Percentiles rank a stretch among this genome's conserved stretches.
Conservation (phyloP, 805 yeast genomes). For the Dipodascopsis tothii region DNA sequence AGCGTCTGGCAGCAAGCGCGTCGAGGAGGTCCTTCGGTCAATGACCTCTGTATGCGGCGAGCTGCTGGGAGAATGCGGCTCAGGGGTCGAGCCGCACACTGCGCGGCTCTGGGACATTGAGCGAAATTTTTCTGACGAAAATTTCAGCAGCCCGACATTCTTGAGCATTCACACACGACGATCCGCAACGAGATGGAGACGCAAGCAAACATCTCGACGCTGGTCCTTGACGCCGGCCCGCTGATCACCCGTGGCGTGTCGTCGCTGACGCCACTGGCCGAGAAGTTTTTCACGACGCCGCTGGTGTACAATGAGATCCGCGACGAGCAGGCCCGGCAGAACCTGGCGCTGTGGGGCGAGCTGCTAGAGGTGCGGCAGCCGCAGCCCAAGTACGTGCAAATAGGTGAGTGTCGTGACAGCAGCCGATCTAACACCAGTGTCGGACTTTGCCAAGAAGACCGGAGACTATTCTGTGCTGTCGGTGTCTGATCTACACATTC, state of each 20-base stretch:
- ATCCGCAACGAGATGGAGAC: neutral
- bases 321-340: conserved; percentile 77
- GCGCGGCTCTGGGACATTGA: no score
- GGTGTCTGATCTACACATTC: conserved; percentile 81
- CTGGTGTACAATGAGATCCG: conserved; percentile 80
- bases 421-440: conserved; percentile 37
- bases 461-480: conserved; percentile 89
- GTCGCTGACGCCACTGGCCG: conserved; percentile 61
- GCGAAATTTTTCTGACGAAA: no score
- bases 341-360: conserved; percentile 75
- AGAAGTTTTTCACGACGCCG: conserved; percentile 77
- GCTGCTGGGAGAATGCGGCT: no score
- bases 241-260: conserved; percentile 77
- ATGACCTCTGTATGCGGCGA: no score
- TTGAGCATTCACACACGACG: no score
- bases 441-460: conserved; percentile 71
- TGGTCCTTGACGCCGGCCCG: conserved; percentile 93
- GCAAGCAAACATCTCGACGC: conserved; percentile 25
- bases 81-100: no score
- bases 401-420: conserved; percentile 7
- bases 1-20: no score
- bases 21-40: no score
- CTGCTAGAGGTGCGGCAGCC: conserved; percentile 67
- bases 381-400: conserved; percentile 49
- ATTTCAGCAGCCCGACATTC: no score